phyloP scores from a whole-genome alignment of 2,329 filamentous ascomycete genomes.

The Venturia asperata region DNA sequence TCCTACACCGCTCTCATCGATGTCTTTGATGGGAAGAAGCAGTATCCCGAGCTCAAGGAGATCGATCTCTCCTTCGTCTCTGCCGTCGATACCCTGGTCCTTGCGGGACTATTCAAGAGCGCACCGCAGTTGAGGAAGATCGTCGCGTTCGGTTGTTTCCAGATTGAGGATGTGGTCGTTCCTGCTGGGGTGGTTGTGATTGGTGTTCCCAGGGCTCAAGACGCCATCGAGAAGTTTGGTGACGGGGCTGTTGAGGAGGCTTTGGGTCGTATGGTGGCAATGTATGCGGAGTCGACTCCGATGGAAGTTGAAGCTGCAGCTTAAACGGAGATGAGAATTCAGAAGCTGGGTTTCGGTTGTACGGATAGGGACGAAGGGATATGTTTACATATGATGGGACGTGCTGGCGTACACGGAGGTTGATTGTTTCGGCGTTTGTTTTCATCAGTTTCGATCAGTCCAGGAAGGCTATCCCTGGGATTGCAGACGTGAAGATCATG shows the following conservation, averaged over 20 bases:
- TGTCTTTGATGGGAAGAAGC: conserved; percentile 55
- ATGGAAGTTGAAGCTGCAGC: conserved; percentile 14
- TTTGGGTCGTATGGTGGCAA: conserved; percentile 8
- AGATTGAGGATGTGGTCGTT: conserved; percentile 47
- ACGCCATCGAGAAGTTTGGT: conserved; percentile 48
- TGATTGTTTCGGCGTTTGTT: not conserved
- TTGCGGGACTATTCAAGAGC: conserved; percentile 56
- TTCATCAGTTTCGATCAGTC: not conserved
- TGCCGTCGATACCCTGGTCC: conserved; percentile 56
- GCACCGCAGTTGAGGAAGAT: conserved; percentile 54
- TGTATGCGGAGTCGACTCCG: conserved; percentile 5
- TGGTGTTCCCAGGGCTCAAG: conserved; percentile 52
- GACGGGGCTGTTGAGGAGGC: conserved; percentile 13
- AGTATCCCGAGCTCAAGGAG: conserved; percentile 61
- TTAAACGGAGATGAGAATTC: not conserved
- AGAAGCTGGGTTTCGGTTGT: not conserved
- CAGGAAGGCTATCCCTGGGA: not conserved
- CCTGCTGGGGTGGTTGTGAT: conserved; percentile 53
- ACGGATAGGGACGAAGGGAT: not conserved
- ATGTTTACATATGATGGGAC: not conserved
- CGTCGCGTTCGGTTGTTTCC: conserved; percentile 57
- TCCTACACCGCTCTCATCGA: conserved; percentile 62
- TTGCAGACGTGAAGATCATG: not conserved
- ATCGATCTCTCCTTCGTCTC: conserved; percentile 75
- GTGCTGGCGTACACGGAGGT: not conserved